phyloP scores from a whole-genome alignment of 306 rosid species.

The Lathyrus oleraceus region DNA sequence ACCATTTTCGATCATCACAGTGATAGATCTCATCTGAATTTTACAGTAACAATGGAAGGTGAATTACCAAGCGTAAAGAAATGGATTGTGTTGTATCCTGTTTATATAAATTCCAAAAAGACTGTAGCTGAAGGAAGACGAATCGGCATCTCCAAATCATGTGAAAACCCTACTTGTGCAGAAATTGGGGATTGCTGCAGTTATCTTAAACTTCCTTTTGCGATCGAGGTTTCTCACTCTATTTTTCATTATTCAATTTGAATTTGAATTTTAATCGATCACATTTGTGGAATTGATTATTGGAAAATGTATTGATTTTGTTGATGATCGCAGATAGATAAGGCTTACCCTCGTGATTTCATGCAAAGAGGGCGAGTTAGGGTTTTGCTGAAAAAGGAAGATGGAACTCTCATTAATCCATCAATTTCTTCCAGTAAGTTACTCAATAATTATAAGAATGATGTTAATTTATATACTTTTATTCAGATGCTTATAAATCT shows the following conservation, averaged over 20 bases:
- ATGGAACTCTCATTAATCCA: constrained; percentile 70
- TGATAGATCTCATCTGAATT: background rate
- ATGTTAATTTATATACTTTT: background rate
- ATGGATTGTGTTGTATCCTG: constrained; percentile 79
- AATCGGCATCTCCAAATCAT: constrained; percentile 62
- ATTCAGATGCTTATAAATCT: background rate
- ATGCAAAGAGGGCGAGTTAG: constrained; percentile 90
- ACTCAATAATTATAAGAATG: background rate
- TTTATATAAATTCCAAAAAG: constrained; percentile 84
- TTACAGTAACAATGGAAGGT: constrained; percentile 55
- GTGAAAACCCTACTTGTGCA: constrained; percentile 81
- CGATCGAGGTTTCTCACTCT: constrained; percentile 63
- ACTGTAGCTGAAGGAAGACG: constrained; percentile 87
- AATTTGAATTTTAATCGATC: background rate
- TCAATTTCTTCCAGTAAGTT: constrained; percentile 69
- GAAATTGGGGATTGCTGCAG: constrained; percentile 87
- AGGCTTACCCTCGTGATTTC: constrained; percentile 92
- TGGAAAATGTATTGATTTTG: background rate
- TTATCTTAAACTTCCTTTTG: constrained; percentile 68
- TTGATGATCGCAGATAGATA: constrained; percentile 48
- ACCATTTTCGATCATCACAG: background rate
- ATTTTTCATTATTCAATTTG: background rate
- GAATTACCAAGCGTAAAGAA: constrained; percentile 62
- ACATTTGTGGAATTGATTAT: background rate
- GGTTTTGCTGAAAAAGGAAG: constrained; percentile 74